Evolutionary conservation across 192 early-diverging fungal genomes (phyloP).

Genomic region (Geosiphon pyriformis): DNA sequence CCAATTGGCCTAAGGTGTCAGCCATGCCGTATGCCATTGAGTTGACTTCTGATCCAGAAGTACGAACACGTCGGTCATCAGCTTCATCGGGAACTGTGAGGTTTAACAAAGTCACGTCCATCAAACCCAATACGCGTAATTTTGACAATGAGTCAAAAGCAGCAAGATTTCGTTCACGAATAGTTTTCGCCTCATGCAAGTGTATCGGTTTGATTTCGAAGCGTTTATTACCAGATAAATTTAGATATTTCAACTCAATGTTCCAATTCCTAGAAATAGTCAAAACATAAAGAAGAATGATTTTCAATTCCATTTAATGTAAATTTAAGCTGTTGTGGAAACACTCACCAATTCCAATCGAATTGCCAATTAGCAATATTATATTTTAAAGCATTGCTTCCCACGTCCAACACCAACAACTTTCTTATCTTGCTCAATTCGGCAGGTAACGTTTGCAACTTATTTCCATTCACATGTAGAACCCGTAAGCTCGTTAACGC

Average conservation of each 20-base stretch:
- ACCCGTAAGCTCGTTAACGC: constrained; percentile 60
- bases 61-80: constrained; percentile 74
- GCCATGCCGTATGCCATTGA: constrained; percentile 84
- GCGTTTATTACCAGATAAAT: constrained; percentile 85
- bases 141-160: constrained; percentile 74
- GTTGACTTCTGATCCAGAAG: constrained; percentile 74
- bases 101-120: constrained; percentile 85
- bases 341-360: constrained; percentile 86
- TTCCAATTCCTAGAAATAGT: constrained; percentile 80
- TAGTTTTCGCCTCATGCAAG: constrained; percentile 31
- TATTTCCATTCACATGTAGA: constrained; percentile 88
- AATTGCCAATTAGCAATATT: constrained; percentile 94
- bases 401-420: constrained; percentile 76
- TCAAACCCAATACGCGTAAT: constrained; percentile 76
- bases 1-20: constrained; percentile 65
- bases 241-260: constrained; percentile 79
- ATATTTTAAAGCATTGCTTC: constrained; percentile 84
- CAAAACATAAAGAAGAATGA: constrained; percentile 2
- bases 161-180: constrained; percentile 52
- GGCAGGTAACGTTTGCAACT: constrained; percentile 81
- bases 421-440: constrained; percentile 84
- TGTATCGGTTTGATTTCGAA: constrained; percentile 79
- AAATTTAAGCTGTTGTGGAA: background rate
- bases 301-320: too few relatives aligned
- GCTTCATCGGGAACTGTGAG: constrained; percentile 78